These are phyloP conservation scores for Backusella sp. DNA, from an alignment of 192 early-diverging fungal species.

Conservation along the genomic window DNA sequence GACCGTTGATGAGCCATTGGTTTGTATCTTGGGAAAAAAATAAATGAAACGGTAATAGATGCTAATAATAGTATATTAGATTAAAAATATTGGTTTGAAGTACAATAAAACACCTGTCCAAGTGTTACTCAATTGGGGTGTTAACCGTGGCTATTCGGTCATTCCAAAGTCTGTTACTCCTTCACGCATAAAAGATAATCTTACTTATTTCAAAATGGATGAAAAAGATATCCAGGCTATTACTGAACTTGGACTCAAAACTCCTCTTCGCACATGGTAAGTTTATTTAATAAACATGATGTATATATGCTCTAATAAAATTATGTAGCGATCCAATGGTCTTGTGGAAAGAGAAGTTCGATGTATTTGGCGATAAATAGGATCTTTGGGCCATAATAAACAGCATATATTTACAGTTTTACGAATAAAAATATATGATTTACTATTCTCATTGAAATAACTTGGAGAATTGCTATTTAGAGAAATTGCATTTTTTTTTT, in stretches of 20 bases:
- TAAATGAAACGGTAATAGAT: neutral
- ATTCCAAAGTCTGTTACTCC: conserved; percentile 69
- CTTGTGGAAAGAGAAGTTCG: neutral
- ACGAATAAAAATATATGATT: too few relatives aligned
- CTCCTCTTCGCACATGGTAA: conserved; percentile 15
- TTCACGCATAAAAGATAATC: conserved; percentile 54
- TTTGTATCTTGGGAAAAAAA: neutral
- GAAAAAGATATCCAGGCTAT: conserved; percentile 22
- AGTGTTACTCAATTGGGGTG: conserved; percentile 54
- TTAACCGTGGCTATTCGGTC: conserved; percentile 49
- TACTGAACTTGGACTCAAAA: conserved; percentile 22
- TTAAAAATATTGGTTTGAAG: conserved; percentile 40
- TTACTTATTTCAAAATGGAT: conserved; percentile 41
- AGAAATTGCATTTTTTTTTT: too few relatives aligned
- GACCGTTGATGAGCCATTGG: conserved; percentile 11
- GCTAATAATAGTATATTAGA: conserved; percentile 29
- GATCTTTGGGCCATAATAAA: neutral
- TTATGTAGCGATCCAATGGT: neutral
- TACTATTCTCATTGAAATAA: too few relatives aligned
- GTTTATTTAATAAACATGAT: neutral
- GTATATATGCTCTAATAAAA: neutral
- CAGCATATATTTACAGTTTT: neutral
- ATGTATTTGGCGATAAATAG: conserved; percentile 19
- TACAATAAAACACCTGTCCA: conserved; percentile 49
- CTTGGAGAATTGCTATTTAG: too few relatives aligned